Evolutionary conservation across 73 alveolate species (phyloP), one percentile per base, ranked within the genome.

Genomic region (Paraurostyla sp.): DNA sequence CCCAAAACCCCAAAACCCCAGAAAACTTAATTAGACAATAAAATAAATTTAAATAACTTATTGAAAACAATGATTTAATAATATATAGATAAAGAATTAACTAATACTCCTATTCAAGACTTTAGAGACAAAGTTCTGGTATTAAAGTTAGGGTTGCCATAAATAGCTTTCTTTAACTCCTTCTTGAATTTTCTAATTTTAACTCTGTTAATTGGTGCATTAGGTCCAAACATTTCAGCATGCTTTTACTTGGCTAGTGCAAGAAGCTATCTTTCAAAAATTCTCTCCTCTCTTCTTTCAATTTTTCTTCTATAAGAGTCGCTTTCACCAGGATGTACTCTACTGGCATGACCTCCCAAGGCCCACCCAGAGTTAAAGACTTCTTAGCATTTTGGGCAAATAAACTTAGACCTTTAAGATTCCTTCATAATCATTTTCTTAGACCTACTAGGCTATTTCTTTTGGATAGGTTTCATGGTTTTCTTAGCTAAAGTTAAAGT

Each of bases 291-390:
- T 41, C 95, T 68, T 3, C 83, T 43, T 33, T 58, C 83, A n/a
- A 85, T 83, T 76, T 91, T 91, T 69, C 80, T 54, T 29, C 59
- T 33, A 58, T 83, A 91, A 27, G 84, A 69, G 4, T 41, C 76
- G 75, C 89, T 56, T 27, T 51, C 71, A 3, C 95, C 96, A 20
- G 99, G 99, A 83, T 96, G 99, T 25, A 90, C 95, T 35, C 99
- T 49, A 60, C 97, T 90, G 93, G 94, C 94, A 80, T 96, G 99
- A 20, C 99, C 99, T 25, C 99, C 99, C 23, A 96, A 84, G 20
- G 98, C 98, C 89, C 94, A 95, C 25, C 98, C 98, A 49, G 92
- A 90, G 7, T 92, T 62, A 71, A 95, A 96, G 16, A 89, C 92
- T 81, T 93, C 92, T 43, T 89, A 89, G 81, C 99, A 96, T 38